Conservation (phyloP, 176 grass and related monocot genomes). For the Triticum monococcum region DNA sequence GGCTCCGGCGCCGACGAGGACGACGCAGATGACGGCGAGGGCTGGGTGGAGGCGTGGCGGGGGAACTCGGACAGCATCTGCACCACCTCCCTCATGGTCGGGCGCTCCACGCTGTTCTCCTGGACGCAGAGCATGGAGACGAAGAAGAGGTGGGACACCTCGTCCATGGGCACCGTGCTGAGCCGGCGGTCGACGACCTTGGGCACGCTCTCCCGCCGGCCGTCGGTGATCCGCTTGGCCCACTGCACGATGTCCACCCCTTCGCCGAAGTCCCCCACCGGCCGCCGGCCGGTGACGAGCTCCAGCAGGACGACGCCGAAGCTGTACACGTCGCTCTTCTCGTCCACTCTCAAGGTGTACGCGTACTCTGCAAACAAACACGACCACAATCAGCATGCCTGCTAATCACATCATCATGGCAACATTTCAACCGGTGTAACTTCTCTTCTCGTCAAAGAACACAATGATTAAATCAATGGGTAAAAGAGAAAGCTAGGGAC, state of each 20-base stretch:
- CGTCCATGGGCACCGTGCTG: conserved; percentile 40
- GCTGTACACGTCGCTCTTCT: conserved; percentile 97
- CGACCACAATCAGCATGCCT: not conserved
- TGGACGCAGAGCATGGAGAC: conserved; percentile 88
- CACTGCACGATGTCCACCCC: conserved; percentile 99
- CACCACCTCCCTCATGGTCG: conserved; percentile 93
- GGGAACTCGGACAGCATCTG: conserved; percentile 85
- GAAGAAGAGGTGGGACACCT: conserved; percentile 87
- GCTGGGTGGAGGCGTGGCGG: conserved; percentile 19
- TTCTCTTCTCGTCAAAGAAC: not conserved
- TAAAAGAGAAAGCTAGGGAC: not conserved
- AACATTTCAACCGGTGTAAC: not conserved
- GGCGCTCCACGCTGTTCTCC: conserved; percentile 86
- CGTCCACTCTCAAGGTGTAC: conserved; percentile 79
- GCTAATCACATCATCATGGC: too few relatives aligned
- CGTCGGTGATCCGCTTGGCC: conserved; percentile 54
- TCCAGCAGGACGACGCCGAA: conserved; percentile 86
- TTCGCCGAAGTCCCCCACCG: conserved; percentile 82
- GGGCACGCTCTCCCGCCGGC: conserved; percentile 51
- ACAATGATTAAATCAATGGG: not conserved
- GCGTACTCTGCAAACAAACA: conserved; percentile 61
- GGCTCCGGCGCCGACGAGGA: not conserved
- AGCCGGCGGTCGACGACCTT: conserved; percentile 55
- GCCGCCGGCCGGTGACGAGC: conserved; percentile 62
- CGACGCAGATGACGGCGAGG: conserved; percentile 29